Evolutionary conservation across 1,284 basidiomycete genomes (phyloP).

Genomic region (Inonotus hispidus): DNA sequence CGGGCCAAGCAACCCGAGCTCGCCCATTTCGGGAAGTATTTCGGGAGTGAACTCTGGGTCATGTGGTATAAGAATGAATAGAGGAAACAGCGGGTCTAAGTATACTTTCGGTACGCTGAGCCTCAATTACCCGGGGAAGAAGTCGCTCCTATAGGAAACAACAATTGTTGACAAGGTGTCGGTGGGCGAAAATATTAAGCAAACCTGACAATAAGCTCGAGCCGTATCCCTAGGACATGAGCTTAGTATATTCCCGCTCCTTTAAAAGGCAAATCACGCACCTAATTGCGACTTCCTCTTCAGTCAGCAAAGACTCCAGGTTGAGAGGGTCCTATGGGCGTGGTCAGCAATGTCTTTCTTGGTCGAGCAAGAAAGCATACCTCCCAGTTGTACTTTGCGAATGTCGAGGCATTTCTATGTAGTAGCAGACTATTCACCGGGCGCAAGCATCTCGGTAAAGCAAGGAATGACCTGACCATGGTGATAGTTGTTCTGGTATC

Average conservation of each 20-base stretch:
- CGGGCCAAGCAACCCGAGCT: conserved; percentile 84
- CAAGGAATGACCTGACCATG: not conserved
- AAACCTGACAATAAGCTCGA: conserved; percentile 76
- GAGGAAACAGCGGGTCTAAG: conserved; percentile 17
- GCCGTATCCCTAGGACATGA: conserved; percentile 65
- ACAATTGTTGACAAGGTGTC: conserved; percentile 5
- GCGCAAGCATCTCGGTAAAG: not conserved
- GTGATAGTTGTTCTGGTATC: no score
- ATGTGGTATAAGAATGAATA: not conserved
- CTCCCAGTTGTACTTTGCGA: conserved; percentile 59
- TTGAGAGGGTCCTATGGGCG: conserved; percentile 66
- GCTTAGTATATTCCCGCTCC: not conserved
- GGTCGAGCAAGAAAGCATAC: conserved; percentile 30
- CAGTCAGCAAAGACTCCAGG: conserved; percentile 74
- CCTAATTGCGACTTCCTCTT: conserved; percentile 90
- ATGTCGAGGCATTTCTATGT: conserved; percentile 12
- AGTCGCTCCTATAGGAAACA: conserved; percentile 59
- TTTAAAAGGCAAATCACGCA: conserved; percentile 30
- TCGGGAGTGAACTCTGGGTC: conserved; percentile 68
- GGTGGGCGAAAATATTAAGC: not conserved
- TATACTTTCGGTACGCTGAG: conserved; percentile 81
- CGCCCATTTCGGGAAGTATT: conserved; percentile 89
- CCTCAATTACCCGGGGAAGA: conserved; percentile 78
- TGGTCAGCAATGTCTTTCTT: not conserved
- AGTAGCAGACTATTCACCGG: not conserved